phyloP scores from a whole-genome alignment of 2,329 filamentous ascomycete species.

The Sclerotinia subarctica region DNA sequence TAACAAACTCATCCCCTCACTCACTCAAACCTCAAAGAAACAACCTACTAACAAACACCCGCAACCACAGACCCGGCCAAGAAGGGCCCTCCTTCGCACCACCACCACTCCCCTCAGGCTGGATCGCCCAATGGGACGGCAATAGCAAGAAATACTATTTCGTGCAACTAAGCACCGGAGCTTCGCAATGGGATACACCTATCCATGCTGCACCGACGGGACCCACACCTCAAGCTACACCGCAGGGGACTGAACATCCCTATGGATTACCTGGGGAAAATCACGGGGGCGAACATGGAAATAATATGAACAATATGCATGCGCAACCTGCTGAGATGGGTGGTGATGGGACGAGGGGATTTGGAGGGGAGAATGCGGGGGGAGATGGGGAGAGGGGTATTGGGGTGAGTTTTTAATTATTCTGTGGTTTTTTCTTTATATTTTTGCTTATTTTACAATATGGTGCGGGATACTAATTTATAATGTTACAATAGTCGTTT shows the following conservation, averaged over 20 bases:
- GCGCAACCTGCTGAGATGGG: slow-evolving; percentile 45
- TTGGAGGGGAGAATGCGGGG: slow-evolving; percentile 59
- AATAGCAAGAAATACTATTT: slow-evolving; percentile 65
- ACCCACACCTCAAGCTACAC: slow-evolving; percentile 54
- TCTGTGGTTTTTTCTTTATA: not conserved
- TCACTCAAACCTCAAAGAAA: slow-evolving; percentile 15
- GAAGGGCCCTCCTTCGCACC: slow-evolving; percentile 43
- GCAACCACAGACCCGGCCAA: slow-evolving; percentile 35
- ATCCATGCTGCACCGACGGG: slow-evolving; percentile 61
- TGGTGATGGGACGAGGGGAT: slow-evolving; percentile 57
- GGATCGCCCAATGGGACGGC: slow-evolving; percentile 69
- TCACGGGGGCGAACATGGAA: slow-evolving; percentile 32
- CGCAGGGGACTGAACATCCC: slow-evolving; percentile 53
- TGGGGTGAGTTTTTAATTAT: slow-evolving; percentile 52
- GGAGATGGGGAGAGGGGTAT: slow-evolving; percentile 64
- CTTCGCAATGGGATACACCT: slow-evolving; percentile 72
- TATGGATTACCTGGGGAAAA: slow-evolving; percentile 51
- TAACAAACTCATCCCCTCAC: not conserved
- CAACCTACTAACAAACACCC: slow-evolving; percentile 13
- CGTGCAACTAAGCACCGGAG: slow-evolving; percentile 68
- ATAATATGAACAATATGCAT: not conserved
- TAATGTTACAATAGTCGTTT: slow-evolving; percentile 27
- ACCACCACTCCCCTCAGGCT: slow-evolving; percentile 60
- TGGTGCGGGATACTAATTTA: not conserved
- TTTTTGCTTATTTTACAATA: too few relatives aligned